Conservation (phyloP, 2,329 filamentous ascomycete species). For the Claviceps sp. region DNA sequence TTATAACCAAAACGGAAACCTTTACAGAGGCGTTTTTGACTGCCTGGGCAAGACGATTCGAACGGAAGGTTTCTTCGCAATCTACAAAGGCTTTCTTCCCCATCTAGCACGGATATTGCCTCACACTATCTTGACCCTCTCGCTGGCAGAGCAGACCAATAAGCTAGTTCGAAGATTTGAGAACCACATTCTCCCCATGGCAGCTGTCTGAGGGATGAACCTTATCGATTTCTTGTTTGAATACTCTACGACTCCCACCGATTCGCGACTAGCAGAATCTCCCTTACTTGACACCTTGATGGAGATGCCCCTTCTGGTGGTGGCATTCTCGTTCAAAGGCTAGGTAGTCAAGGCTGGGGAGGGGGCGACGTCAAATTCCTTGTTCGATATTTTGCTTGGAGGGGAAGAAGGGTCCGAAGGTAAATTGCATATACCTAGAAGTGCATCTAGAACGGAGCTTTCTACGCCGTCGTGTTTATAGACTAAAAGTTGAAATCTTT, state of each 20-base stretch:
- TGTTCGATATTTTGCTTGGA: not conserved
- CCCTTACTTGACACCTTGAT: too few species aligned
- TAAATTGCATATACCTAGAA: slow-evolving; percentile 5
- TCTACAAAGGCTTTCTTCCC: slow-evolving; percentile 96
- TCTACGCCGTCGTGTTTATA: not conserved
- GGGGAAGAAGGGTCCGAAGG: not conserved
- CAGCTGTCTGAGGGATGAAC: slow-evolving; percentile 15
- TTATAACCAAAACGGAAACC: slow-evolving; percentile 96
- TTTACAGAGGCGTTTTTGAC: slow-evolving; percentile 90
- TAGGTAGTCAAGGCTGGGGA: not conserved
- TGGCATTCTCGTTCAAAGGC: not conserved
- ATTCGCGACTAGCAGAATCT: too few species aligned
- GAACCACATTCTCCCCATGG: slow-evolving; percentile 35
- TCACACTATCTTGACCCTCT: slow-evolving; percentile 88
- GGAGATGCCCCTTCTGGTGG: too few species aligned
- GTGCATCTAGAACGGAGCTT: slow-evolving; percentile 8
- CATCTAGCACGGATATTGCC: slow-evolving; percentile 89
- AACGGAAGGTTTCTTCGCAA: slow-evolving; percentile 80
- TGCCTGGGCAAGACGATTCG: slow-evolving; percentile 82
- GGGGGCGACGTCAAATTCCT: not conserved
- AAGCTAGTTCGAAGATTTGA: slow-evolving; percentile 79
- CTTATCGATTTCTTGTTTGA: not conserved
- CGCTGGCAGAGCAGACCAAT: slow-evolving; percentile 91
- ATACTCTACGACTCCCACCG: not conserved
- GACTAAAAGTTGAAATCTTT: not conserved